phyloP scores from a whole-genome alignment of 2,329 filamentous ascomycete genomes.

The Neonectria magnoliae region DNA sequence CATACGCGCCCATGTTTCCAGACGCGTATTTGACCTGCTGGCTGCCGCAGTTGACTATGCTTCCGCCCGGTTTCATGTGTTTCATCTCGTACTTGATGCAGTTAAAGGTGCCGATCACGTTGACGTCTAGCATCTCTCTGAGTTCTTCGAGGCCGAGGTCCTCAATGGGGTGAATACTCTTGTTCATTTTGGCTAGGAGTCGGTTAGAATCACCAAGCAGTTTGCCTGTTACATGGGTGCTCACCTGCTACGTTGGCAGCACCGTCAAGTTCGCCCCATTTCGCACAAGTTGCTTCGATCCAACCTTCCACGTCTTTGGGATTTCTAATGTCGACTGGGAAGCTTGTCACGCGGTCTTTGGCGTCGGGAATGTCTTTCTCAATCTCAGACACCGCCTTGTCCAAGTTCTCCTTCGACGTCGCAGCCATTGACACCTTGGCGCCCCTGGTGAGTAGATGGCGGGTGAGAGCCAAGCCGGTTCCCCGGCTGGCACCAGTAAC shows the following conservation, averaged over 20 bases:
- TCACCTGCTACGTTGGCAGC: conserved; percentile 52
- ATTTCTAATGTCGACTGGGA: conserved; percentile 46
- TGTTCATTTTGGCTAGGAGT: conserved; percentile 38
- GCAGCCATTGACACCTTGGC: conserved; percentile 46
- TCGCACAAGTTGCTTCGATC: conserved; percentile 45
- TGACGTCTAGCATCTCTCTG: conserved; percentile 37
- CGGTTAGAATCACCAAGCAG: neutral
- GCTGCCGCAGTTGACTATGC: conserved; percentile 60
- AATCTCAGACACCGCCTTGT: conserved; percentile 37
- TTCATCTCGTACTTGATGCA: conserved; percentile 43
- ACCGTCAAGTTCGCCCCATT: conserved; percentile 48
- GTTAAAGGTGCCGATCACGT: conserved; percentile 42
- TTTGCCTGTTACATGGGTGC: neutral
- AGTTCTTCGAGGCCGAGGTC: conserved; percentile 38
- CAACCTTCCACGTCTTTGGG: conserved; percentile 46
- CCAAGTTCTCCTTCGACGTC: conserved; percentile 42
- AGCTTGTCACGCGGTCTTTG: conserved; percentile 36
- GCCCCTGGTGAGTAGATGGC: conserved; percentile 57
- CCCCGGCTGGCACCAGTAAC: conserved; percentile 70
- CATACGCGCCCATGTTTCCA: conserved; percentile 46
- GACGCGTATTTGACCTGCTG: conserved; percentile 55
- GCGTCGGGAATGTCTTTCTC: conserved; percentile 36
- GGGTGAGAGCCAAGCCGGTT: conserved; percentile 63
- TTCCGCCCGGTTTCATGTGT: conserved; percentile 53
- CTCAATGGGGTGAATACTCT: conserved; percentile 39